Evolutionary conservation across 176 grass and related monocot species (phyloP).

Genomic region (Triticum monococcum): DNA sequence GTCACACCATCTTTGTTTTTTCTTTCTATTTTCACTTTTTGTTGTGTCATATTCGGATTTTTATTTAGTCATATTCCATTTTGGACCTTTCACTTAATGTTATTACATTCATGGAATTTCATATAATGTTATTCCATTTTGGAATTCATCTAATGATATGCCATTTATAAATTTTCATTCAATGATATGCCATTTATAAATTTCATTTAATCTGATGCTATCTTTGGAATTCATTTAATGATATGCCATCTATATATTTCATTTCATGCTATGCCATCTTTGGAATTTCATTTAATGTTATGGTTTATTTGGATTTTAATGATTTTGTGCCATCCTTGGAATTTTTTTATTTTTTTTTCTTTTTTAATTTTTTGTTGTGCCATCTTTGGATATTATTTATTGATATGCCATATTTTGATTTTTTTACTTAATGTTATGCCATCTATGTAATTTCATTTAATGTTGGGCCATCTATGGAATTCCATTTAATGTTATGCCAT

Average conservation of each 20-base stretch:
- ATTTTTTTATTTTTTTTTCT: too few relatives aligned
- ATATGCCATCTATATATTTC: not conserved
- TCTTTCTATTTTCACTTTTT: not conserved
- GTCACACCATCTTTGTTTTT: not conserved
- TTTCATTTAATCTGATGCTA: not conserved
- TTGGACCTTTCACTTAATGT: not conserved
- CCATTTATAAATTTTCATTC: not conserved
- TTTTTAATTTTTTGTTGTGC: not conserved
- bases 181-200: not conserved
- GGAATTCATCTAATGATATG: not conserved
- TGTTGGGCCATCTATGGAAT: not conserved
- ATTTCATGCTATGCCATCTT: not conserved
- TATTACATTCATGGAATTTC: not conserved
- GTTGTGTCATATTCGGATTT: not conserved
- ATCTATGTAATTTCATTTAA: not conserved
- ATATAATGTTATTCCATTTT: not conserved
- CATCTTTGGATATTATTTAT: not conserved
- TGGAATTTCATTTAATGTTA: not conserved
- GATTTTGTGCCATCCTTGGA: not conserved
- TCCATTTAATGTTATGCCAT: not conserved
- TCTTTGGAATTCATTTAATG: not conserved
- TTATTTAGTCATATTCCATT: not conserved
- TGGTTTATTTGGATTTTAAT: not conserved
- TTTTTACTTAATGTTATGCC: not conserved
- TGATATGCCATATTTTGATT: not conserved